A percentile compares a stretch with the other conserved stretches of the same genome.
These are phyloP conservation scores for Blumeria graminis DNA, from an alignment of 2,329 filamentous ascomycete genomes.

Conservation along the genomic window DNA sequence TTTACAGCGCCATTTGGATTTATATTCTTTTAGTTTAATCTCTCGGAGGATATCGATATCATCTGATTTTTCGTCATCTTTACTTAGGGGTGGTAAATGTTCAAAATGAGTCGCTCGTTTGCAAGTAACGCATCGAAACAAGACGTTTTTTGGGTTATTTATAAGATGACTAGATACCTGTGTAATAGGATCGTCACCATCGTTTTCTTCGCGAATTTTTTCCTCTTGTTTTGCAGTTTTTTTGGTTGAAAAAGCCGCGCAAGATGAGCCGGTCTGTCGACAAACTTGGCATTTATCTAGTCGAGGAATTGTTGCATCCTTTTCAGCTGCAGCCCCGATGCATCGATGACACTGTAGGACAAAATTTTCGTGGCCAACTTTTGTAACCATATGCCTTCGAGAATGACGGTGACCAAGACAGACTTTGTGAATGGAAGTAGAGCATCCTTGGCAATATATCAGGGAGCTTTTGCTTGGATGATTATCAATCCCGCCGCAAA, in stretches of 20 bases:
- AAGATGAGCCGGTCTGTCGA: conserved; percentile 38
- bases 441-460: conserved; percentile 81
- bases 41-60: conserved; percentile 25
- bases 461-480: conserved; percentile 36
- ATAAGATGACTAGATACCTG: conserved; percentile 35
- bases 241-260: conserved; percentile 46
- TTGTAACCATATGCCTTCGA: conserved; percentile 78
- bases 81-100: conserved; percentile 36
- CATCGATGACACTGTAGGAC: conserved; percentile 81
- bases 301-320: conserved; percentile 44
- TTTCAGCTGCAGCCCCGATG: conserved; percentile 41
- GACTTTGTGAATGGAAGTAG: conserved; percentile 53
- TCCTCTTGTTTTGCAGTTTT: conserved; percentile 64
- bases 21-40: conserved; percentile 48
- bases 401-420: conserved; percentile 52
- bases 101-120: conserved; percentile 62
- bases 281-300: conserved; percentile 52
- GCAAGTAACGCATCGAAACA: conserved; percentile 66
- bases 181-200: conserved; percentile 52
- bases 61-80: conserved; percentile 15
- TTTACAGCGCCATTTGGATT: conserved; percentile 52
- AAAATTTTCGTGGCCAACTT: conserved; percentile 51
- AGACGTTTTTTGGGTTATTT: conserved; percentile 50
- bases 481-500: conserved; percentile 34
- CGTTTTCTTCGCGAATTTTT: conserved; percentile 54